Percentiles rank a stretch among this genome's conserved stretches.
These are phyloP conservation scores for Raffaelea deltoideospora DNA, from an alignment of 2,329 filamentous ascomycete species.

Conservation along the genomic window DNA sequence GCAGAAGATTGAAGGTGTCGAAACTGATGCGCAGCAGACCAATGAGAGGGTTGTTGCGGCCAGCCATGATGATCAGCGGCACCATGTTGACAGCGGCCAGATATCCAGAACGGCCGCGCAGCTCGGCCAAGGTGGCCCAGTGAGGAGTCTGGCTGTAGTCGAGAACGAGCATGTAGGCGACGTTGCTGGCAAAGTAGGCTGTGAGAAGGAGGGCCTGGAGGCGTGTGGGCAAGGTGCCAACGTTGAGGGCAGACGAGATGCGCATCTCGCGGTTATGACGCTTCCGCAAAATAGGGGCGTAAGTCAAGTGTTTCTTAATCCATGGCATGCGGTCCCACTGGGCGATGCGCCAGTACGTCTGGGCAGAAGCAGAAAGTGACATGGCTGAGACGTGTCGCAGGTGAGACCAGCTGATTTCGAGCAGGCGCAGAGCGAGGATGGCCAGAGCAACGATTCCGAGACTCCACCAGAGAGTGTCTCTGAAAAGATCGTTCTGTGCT, in stretches of 20 bases:
- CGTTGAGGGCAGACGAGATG: constrained; percentile 26
- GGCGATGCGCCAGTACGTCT: constrained; percentile 42
- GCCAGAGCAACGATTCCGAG: constrained; percentile 39
- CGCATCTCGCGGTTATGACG: constrained; percentile 43
- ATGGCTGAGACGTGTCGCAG: constrained; percentile 45
- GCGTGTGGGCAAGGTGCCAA: constrained; percentile 49
- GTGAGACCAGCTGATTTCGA: constrained; percentile 38
- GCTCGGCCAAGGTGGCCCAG: constrained; percentile 58
- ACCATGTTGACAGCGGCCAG: constrained; percentile 84
- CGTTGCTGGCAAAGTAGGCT: constrained; percentile 43
- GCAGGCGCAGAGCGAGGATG: constrained; percentile 36
- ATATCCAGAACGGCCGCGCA: constrained; percentile 73
- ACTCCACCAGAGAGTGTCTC: constrained; percentile 43
- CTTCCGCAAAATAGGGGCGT: constrained; percentile 49
- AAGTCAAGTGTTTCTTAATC: constrained; percentile 46
- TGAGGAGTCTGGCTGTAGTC: constrained; percentile 42
- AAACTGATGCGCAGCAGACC: constrained; percentile 71
- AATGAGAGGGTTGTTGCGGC: constrained; percentile 89
- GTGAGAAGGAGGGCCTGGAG: constrained; percentile 43
- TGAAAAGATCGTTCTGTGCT: constrained; percentile 39
- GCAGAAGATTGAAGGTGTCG: constrained; percentile 87
- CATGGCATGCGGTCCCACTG: constrained; percentile 46
- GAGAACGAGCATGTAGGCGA: constrained; percentile 46
- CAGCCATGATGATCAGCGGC: constrained; percentile 73
- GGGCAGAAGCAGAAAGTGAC: constrained; percentile 32